Evolutionary conservation across 768 basidiomycete species (phyloP), one percentile per base, ranked within the genome.

Genomic region (Cystobasidium ongulense): DNA sequence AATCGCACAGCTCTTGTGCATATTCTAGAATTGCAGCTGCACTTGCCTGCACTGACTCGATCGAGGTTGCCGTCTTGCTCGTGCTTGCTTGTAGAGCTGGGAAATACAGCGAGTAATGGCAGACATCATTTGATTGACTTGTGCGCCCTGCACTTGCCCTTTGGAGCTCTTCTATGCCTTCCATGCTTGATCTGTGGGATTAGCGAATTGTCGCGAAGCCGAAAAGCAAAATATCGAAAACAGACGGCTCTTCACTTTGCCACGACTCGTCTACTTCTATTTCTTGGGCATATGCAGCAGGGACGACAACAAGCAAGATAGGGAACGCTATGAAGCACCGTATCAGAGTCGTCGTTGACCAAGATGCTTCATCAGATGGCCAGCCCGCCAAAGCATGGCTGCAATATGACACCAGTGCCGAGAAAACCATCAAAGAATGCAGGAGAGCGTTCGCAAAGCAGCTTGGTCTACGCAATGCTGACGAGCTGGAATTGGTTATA

Each of bases 1-100:
- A 29, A 25, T 39, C 36, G 70, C 70, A 72, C 41, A 75, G 57
- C 13, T 50, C n/a, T 13, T 74, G 35, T 29, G 53, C 74, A 54
- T 21, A 50, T 15, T 43, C 62, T 25, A 63, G 59, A 5, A 75
- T 29, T 31, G 54, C 63, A 21, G 68, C 68, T 17, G 53, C 1
- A 3, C 33, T 8, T 17, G 68, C 68, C 18, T 61, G 50, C 52
- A 59, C 4, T 17, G 65, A 52, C 65, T 41, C 38, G 38, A 33
- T 41, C 65, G 23, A 29, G 38, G 2, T 52, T 35, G 63, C 11
- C 63, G 35, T 8, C 23, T 27, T 64, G 27, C 27, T 64, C 39
- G 41, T 38, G n/a, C 63, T 46, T 36, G 63, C 25, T 4, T 27
- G 63, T 8, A 25, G 5, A 7, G 31, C 7, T 17, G 41, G 63